Evolutionary conservation across 495 filamentous ascomycete genomes (phyloP).

Genomic region (Pyronema omphalodes): DNA sequence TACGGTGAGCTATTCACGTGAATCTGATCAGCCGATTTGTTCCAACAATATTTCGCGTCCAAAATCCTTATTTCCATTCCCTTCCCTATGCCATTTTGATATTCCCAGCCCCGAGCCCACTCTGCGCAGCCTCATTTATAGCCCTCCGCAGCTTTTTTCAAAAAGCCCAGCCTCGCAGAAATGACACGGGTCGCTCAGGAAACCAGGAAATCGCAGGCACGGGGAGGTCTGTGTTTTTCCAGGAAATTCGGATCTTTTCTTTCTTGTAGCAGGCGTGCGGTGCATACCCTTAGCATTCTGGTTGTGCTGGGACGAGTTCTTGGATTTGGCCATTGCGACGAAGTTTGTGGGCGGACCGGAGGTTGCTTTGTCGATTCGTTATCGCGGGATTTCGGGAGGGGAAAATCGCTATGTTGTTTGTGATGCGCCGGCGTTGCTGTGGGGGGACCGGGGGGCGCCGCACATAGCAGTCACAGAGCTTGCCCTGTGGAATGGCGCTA

Average conservation of each 20-base stretch:
- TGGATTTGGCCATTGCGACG: slow-evolving; percentile 52
- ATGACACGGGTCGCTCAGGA: no score
- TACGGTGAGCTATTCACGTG: slow-evolving; percentile 15
- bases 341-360: neutral
- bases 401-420: neutral
- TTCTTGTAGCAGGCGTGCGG: slow-evolving; percentile 7
- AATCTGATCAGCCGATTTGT: neutral
- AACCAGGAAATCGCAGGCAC: neutral
- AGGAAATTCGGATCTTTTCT: no score
- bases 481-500: no score
- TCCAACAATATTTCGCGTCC: neutral
- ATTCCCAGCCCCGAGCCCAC: neutral
- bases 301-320: slow-evolving; percentile 99
- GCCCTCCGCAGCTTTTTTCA: no score
- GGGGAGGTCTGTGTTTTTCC: neutral
- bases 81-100: neutral
- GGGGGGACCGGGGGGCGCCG: neutral
- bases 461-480: no score
- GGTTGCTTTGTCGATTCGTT: neutral
- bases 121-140: neutral
- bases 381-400: neutral
- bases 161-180: no score
- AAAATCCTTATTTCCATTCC: no score
- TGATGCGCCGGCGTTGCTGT: neutral
- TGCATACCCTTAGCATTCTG: slow-evolving; percentile 84